These are phyloP conservation scores for Acer saccharum DNA, from an alignment of 345 rosid genomes.

Conservation along the genomic window DNA sequence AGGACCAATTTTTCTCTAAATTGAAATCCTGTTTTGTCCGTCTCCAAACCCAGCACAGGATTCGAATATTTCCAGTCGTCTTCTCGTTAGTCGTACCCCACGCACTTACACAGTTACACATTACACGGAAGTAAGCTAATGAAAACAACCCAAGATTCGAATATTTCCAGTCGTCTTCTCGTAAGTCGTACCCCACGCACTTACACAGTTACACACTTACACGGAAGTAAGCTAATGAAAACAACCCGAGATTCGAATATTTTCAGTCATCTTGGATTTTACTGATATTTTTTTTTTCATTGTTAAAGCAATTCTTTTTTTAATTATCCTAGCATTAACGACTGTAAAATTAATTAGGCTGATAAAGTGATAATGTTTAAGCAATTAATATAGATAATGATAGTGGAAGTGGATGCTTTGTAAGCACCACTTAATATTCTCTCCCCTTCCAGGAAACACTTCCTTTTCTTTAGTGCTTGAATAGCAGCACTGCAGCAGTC, in stretches of 20 bases:
- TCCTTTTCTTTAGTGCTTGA: too few relatives aligned
- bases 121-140: background rate
- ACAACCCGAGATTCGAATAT: too few relatives aligned
- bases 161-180: background rate
- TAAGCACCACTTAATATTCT: background rate
- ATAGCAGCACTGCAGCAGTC: too few relatives aligned
- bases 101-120: background rate
- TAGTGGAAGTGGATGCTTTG: background rate
- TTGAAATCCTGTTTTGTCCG: too few relatives aligned
- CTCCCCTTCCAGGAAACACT: background rate
- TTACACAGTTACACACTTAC: too few relatives aligned
- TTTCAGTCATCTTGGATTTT: background rate
- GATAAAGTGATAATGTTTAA: background rate
- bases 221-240: background rate
- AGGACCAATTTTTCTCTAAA: too few relatives aligned
- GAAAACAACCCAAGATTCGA: too few relatives aligned
- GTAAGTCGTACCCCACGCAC: background rate
- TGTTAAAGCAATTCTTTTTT: background rate
- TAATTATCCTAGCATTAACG: background rate
- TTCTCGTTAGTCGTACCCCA: background rate
- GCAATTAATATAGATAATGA: background rate
- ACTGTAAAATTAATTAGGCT: background rate
- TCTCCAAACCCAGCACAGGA: background rate
- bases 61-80: background rate
- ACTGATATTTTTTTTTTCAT: too few relatives aligned